Percentiles rank a stretch among this genome's conserved stretches.
phyloP scores from a whole-genome alignment of 2,329 filamentous ascomycete species.

The Clonostachys rosea region DNA sequence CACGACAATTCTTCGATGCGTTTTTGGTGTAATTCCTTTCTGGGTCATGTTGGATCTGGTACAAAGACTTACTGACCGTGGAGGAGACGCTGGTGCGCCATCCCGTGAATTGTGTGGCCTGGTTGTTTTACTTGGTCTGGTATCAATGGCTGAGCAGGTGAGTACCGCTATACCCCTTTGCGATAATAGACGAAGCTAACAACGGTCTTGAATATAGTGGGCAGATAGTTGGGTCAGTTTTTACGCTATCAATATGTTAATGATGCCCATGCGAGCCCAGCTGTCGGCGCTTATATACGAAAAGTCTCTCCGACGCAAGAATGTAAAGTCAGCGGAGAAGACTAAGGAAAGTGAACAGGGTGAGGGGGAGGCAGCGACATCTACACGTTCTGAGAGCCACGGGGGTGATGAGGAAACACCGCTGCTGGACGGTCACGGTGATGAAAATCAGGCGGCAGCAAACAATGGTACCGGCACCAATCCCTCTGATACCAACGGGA shows the following conservation, averaged over 20 bases:
- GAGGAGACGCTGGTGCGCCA: slow-evolving; percentile 36
- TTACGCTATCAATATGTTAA: slow-evolving; percentile 58
- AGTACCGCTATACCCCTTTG: slow-evolving; percentile 2
- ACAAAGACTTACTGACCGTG: slow-evolving; percentile 51
- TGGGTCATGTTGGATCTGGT: slow-evolving; percentile 65
- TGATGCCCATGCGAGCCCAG: slow-evolving; percentile 64
- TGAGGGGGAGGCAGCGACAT: neutral
- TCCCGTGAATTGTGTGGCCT: slow-evolving; percentile 59
- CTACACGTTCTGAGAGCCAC: neutral
- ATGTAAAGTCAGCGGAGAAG: slow-evolving; percentile 57
- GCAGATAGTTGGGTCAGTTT: slow-evolving; percentile 64
- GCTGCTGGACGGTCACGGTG: neutral
- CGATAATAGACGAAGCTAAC: neutral
- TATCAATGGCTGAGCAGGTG: slow-evolving; percentile 48
- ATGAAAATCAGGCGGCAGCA: neutral
- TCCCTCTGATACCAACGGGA: slow-evolving; percentile 24
- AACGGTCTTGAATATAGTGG: slow-evolving; percentile 28
- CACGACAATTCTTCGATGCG: slow-evolving; percentile 46
- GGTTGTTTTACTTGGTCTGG: slow-evolving; percentile 58
- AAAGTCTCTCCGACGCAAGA: slow-evolving; percentile 73
- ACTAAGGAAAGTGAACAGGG: slow-evolving; percentile 22
- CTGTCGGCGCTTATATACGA: slow-evolving; percentile 70
- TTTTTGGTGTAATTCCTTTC: slow-evolving; percentile 67
- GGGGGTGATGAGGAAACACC: slow-evolving; percentile 15
- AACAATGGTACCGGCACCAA: slow-evolving; percentile 13